Percentiles rank a stretch among this genome's conserved stretches.
These are phyloP conservation scores for Sphaerostilbella broomeana DNA, from an alignment of 2,329 filamentous ascomycete genomes.

Conservation along the genomic window DNA sequence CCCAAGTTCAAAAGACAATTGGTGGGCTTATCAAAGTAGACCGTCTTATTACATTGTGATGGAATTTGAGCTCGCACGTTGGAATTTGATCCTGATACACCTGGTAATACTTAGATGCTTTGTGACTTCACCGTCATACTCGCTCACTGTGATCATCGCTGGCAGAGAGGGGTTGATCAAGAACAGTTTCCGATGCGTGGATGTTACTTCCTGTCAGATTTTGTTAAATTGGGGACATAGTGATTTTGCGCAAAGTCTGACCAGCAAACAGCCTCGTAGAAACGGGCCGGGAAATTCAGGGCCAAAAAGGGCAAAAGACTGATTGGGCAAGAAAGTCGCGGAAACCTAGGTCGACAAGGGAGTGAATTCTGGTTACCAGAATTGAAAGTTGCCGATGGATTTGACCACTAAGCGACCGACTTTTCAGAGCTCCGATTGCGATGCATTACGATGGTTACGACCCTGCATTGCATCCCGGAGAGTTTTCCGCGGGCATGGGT, in stretches of 20 bases:
- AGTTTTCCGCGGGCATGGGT: neutral
- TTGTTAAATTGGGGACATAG: too few species aligned
- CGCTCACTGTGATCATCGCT: too few species aligned
- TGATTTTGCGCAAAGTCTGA: too few species aligned
- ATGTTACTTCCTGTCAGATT: neutral
- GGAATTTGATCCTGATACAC: too few species aligned
- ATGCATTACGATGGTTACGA: neutral
- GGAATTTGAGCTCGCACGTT: too few species aligned
- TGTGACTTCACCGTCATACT: too few species aligned
- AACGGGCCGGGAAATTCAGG: neutral
- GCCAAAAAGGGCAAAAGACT: neutral
- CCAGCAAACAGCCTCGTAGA: too few species aligned
- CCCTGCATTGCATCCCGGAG: neutral
- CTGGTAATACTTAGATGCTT: too few species aligned
- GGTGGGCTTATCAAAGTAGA: conserved; percentile 5
- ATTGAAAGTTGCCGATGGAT: conserved; percentile 9
- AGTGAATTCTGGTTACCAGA: conserved; percentile 4
- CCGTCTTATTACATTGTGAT: neutral
- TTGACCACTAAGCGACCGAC: conserved; percentile 8
- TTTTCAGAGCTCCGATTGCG: neutral
- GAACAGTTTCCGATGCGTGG: neutral
- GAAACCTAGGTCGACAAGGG: too few species aligned
- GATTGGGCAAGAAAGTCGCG: too few species aligned
- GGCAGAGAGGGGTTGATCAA: neutral
- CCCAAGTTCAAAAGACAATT: conserved; percentile 25